Conservation (phyloP, 208 protist genomes). For the Leishmania lainsoni region DNA sequence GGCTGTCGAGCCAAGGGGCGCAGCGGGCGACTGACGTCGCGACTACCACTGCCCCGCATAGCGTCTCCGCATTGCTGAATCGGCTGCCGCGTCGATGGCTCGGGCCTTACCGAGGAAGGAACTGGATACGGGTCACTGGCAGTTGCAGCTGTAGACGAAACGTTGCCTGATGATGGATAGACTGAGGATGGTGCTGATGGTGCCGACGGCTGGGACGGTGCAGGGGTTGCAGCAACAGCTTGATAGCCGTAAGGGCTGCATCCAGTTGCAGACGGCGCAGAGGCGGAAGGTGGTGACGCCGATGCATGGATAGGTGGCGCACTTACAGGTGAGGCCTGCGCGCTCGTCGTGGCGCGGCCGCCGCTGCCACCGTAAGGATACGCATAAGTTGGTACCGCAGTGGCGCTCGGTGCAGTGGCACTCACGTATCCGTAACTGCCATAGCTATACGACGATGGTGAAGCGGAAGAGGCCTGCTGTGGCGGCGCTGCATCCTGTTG, state of each 20-base stretch:
- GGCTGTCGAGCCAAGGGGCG: constrained; percentile 42
- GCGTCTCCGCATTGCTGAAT: not conserved
- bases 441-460: constrained; percentile 7
- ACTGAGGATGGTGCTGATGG: constrained; percentile 6
- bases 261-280: not conserved
- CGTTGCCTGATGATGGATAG: not conserved
- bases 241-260: constrained; percentile 26
- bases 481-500: constrained; percentile 4
- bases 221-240: not conserved
- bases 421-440: constrained; percentile 1
- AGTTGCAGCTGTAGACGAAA: not conserved
- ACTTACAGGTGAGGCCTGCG: constrained; percentile 4
- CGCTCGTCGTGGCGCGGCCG: constrained; percentile 14
- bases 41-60: not conserved
- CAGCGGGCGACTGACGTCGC: not conserved
- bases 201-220: not conserved
- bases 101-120: not conserved
- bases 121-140: constrained; percentile 8
- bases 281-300: constrained; percentile 7
- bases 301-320: constrained; percentile 23
- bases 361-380: constrained; percentile 29
- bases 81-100: not conserved
- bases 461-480: not conserved
- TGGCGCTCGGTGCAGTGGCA: not conserved
- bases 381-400: constrained; percentile 17